Evolutionary conservation across 208 protist species (phyloP).

Genomic region (Vickermania spadyakhi): DNA sequence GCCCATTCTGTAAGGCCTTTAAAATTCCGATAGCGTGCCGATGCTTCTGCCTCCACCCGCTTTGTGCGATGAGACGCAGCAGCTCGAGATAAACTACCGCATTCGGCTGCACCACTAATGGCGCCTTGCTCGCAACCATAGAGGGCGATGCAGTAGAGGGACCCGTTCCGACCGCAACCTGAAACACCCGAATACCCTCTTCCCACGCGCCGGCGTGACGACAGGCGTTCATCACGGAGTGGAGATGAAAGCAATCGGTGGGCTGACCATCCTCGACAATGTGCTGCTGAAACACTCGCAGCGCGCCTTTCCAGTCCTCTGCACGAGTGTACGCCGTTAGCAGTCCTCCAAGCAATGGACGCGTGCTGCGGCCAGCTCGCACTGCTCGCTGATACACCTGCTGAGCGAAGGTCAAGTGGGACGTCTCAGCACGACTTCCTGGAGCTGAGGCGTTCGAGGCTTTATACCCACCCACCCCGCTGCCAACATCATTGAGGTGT

Average conservation of each 20-base stretch:
- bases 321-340: conserved; percentile 54
- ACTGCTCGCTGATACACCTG: conserved; percentile 21
- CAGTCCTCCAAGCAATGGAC: conserved; percentile 55
- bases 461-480: conserved; percentile 36
- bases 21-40: neutral
- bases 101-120: conserved; percentile 21
- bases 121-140: too few relatives aligned
- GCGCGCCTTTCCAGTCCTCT: conserved; percentile 50
- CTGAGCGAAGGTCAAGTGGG: neutral
- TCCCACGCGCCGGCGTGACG: conserved; percentile 48
- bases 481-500: conserved; percentile 71
- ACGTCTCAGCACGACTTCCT: neutral
- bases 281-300: conserved; percentile 45
- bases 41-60: conserved; percentile 26
- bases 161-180: conserved; percentile 34
- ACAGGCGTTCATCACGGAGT: conserved; percentile 79
- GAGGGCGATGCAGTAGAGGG: too few relatives aligned
- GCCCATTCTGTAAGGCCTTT: too few relatives aligned
- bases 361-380: conserved; percentile 39
- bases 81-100: conserved; percentile 77
- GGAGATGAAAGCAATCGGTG: conserved; percentile 50
- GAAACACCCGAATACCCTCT: conserved; percentile 41
- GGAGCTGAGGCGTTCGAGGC: conserved; percentile 31
- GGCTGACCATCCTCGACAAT: conserved; percentile 48
- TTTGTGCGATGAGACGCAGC: conserved; percentile 19